Percentiles rank a stretch among this genome's conserved stretches.
Evolutionary conservation across 1,139 yeast genomes (phyloP).

Genomic region (Nakaseomyces sp.): DNA sequence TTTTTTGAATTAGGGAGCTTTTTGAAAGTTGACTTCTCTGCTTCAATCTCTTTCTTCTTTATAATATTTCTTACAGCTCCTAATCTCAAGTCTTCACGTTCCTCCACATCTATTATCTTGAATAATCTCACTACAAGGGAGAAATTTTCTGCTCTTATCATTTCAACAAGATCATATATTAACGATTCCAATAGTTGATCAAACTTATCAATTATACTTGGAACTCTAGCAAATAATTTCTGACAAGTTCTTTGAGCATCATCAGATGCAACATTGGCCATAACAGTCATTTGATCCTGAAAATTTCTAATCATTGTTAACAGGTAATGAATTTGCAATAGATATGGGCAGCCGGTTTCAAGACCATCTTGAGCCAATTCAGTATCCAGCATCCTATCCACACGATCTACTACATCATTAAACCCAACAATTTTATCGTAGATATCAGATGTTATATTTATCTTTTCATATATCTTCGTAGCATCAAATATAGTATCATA

Average conservation of each 20-base stretch:
- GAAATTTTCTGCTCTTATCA: slow-evolving; percentile 56
- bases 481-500: slow-evolving; percentile 53
- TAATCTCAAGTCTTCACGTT: slow-evolving; percentile 62
- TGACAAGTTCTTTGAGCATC: slow-evolving; percentile 64
- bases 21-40: slow-evolving; percentile 25
- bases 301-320: slow-evolving; percentile 69
- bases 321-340: slow-evolving; percentile 60
- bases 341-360: slow-evolving; percentile 48
- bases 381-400: slow-evolving; percentile 46
- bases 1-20: slow-evolving; percentile 24
- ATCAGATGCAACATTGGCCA: slow-evolving; percentile 48
- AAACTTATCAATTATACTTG: slow-evolving; percentile 45
- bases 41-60: slow-evolving; percentile 30
- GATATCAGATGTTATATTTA: slow-evolving; percentile 59
- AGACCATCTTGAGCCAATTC: slow-evolving; percentile 46
- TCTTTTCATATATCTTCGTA: slow-evolving; percentile 61
- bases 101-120: slow-evolving; percentile 73
- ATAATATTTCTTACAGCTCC: slow-evolving; percentile 42
- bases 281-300: slow-evolving; percentile 57
- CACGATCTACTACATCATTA: slow-evolving; percentile 41
- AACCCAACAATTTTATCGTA: slow-evolving; percentile 55
- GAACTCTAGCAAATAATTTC: slow-evolving; percentile 45
- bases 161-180: slow-evolving; percentile 57
- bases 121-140: slow-evolving; percentile 64
- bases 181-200: slow-evolving; percentile 60